Evolutionary conservation across 139 green algal species (phyloP).

Genomic region (Chlamydomonas sphaeroides): DNA sequence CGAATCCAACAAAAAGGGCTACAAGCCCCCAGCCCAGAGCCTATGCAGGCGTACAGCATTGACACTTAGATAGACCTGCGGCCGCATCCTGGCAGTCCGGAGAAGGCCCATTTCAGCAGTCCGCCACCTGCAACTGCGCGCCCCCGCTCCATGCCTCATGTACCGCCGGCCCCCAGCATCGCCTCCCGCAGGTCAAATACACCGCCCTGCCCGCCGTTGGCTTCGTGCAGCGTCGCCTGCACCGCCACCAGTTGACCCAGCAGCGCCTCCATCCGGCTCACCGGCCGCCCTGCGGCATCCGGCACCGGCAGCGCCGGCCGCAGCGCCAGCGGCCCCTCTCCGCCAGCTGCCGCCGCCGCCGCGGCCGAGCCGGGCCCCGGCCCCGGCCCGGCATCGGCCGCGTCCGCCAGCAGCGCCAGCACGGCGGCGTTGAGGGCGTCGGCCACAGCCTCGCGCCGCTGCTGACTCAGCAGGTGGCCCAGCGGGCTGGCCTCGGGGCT

Average conservation of each 20-base stretch:
- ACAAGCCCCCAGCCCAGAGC: no score
- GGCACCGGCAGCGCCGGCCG: slow-evolving; percentile 4
- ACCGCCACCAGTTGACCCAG: slow-evolving; percentile 70
- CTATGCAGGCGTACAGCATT: no score
- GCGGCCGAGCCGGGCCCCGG: neutral
- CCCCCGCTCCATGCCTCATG: no score
- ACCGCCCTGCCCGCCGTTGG: slow-evolving; percentile 62
- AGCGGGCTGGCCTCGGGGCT: slow-evolving; percentile 55
- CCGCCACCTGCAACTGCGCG: no score
- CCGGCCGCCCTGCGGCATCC: slow-evolving; percentile 4
- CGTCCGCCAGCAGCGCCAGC: slow-evolving; percentile 40
- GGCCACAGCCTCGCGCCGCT: slow-evolving; percentile 75
- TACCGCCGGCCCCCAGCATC: neutral
- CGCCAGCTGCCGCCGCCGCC: neutral
- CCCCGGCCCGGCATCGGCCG: no score
- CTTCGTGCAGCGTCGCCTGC: slow-evolving; percentile 58
- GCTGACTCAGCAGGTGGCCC: slow-evolving; percentile 61
- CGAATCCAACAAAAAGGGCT: no score
- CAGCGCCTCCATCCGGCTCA: slow-evolving; percentile 63
- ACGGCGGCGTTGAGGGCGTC: slow-evolving; percentile 81
- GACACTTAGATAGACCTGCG: no score
- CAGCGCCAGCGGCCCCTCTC: neutral
- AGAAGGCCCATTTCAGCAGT: no score
- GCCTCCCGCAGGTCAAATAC: slow-evolving; percentile 51
- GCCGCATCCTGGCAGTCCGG: no score